These are phyloP conservation scores for Botryotinia convoluta DNA, from an alignment of 2,329 filamentous ascomycete species.

Conservation along the genomic window DNA sequence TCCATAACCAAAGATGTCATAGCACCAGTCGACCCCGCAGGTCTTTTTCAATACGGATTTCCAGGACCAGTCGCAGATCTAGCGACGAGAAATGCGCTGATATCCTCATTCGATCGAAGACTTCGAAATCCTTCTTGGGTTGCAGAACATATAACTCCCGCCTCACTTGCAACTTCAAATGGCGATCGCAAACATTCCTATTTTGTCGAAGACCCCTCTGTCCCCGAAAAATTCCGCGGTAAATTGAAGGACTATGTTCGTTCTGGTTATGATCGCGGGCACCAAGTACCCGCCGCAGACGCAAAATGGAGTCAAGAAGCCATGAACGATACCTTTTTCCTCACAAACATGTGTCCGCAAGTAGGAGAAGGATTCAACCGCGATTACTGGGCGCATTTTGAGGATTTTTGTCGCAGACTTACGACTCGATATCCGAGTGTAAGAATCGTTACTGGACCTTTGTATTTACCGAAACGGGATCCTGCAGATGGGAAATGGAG, in stretches of 20 bases:
- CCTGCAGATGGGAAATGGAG: conserved; percentile 88
- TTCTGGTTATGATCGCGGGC: conserved; percentile 90
- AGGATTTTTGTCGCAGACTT: conserved; percentile 90
- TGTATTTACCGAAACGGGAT: conserved; percentile 87
- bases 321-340: conserved; percentile 92
- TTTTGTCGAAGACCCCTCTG: conserved; percentile 76
- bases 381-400: conserved; percentile 98
- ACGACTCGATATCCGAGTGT: conserved; percentile 81
- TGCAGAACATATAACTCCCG: conserved; percentile 90
- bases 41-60: conserved; percentile 84
- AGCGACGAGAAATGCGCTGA: conserved; percentile 69
- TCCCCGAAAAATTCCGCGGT: conserved; percentile 85
- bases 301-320: conserved; percentile 91
- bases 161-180: conserved; percentile 70
- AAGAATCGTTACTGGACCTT: conserved; percentile 85
- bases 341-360: conserved; percentile 97
- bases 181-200: conserved; percentile 80
- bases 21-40: conserved; percentile 66
- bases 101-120: conserved; percentile 87
- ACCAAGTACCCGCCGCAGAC: conserved; percentile 95
- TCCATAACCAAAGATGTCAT: conserved; percentile 36
- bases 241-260: conserved; percentile 92
- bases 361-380: conserved; percentile 98
- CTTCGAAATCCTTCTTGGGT: conserved; percentile 93
- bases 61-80: conserved; percentile 87